Evolutionary conservation across 108 stramenopile genomes (phyloP), one percentile per base, ranked within the genome.

Genomic region (Discostella pseudostelligera): DNA sequence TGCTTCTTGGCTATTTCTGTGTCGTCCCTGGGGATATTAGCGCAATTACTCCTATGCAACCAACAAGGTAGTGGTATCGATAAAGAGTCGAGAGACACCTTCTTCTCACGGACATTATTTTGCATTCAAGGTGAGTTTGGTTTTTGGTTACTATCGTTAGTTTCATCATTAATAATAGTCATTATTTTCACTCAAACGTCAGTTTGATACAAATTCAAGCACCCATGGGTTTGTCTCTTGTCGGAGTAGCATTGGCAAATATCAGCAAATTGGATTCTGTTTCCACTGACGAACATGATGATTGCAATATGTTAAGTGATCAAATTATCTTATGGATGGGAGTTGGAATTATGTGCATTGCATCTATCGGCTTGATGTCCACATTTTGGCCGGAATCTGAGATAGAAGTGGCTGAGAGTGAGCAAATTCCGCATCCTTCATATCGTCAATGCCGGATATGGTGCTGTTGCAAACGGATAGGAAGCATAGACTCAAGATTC

Each of bases 341-440:
- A 9, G 79, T 73, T 57, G 47, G 40, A 7, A 47, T 80, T 20
- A 62, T 89, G 6, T 56, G 77, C 10, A 20, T 81, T 20, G 69
- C 84, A 28, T 82, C 73, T 29, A 42, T 81, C 17, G 81, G 79
- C 21, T 60, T 86, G 50, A 89, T 89, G 85, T 16, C 65, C 16
- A 71, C 81, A 12, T 89, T 89, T 62, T 85, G 68, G 56, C 88
- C 88, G 10, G 67, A 62, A 42, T 36, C 55, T 26, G 39, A 17
- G 4, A 44, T 44, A n/a, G 37, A 56, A 9, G 28, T 29, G 54
- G 10, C 59, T 8, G 14, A 6, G 17, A 35, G n/a, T 11, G 35
- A 58, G 49, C 57, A 14, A 28, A 45, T 19, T 46, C 4, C 24
- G 32, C 45, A 43, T 43, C 47, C 25, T 8, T 20, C 50, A 32